Evolutionary conservation across 805 yeast genomes (phyloP).

Genomic region (Candida maris): DNA sequence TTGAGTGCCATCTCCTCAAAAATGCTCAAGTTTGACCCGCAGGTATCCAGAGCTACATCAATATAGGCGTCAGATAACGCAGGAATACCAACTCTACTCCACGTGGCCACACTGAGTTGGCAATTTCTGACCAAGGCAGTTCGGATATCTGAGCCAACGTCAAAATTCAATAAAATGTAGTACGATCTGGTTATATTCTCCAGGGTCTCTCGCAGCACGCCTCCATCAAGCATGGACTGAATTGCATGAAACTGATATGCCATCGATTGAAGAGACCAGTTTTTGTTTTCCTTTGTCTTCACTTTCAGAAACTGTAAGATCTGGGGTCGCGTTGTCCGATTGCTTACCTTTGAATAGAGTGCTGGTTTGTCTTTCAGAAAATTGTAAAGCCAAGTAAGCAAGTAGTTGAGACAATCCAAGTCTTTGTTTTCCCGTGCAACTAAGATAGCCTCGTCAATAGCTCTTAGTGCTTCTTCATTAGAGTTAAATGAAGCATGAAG

Average conservation of each 20-base stretch:
- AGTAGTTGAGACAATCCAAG: constrained; percentile 62
- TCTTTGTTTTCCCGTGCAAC: constrained; percentile 87
- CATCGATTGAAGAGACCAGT: constrained; percentile 49
- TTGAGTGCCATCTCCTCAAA: constrained; percentile 38
- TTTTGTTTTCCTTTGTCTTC: constrained; percentile 47
- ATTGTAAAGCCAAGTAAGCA: constrained; percentile 70
- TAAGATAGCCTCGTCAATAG: constrained; percentile 81
- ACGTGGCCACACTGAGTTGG: constrained; percentile 42
- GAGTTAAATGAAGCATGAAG: constrained; percentile 67
- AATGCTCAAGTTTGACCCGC: constrained; percentile 31
- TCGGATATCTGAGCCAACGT: constrained; percentile 28
- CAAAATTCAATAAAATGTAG: constrained; percentile 51
- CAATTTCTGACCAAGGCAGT: constrained; percentile 44
- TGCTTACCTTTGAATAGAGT: constrained; percentile 35
- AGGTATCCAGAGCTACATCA: constrained; percentile 42
- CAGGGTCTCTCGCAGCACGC: constrained; percentile 39
- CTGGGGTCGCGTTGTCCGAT: constrained; percentile 52
- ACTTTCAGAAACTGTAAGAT: constrained; percentile 58
- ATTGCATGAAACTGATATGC: constrained; percentile 65
- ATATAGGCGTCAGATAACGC: constrained; percentile 44
- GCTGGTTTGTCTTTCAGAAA: constrained; percentile 68
- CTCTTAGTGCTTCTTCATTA: constrained; percentile 63
- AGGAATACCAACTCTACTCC: constrained; percentile 51
- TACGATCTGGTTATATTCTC: constrained; percentile 58
- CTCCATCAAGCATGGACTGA: constrained; percentile 51